Conservation (phyloP, 495 filamentous ascomycete genomes). For the Xeromyces bisporus region DNA sequence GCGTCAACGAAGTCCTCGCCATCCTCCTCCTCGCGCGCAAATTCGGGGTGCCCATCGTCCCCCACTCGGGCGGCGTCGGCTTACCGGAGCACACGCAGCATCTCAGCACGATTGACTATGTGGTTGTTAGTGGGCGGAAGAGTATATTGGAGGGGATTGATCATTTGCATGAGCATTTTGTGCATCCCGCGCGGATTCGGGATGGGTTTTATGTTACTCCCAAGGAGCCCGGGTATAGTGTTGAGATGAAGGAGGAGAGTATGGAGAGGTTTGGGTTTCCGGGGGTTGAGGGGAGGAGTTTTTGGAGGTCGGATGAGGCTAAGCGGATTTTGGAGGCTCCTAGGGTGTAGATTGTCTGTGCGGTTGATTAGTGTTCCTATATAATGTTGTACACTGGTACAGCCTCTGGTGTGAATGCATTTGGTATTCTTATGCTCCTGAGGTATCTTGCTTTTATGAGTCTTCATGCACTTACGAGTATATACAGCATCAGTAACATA, state of each 20-base stretch:
- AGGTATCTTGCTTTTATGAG: too few relatives aligned
- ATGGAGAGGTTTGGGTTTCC: conserved; percentile 67
- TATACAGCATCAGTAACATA: too few relatives aligned
- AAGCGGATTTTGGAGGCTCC: conserved; percentile 44
- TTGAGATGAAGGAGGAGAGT: conserved; percentile 81
- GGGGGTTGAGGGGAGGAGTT: conserved; percentile 57
- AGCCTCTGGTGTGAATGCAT: too few relatives aligned
- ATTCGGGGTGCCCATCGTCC: conserved; percentile 65
- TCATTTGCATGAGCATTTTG: conserved; percentile 85
- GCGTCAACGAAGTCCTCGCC: conserved; percentile 82
- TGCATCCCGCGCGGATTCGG: conserved; percentile 60
- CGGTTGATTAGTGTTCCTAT: conserved; percentile 6
- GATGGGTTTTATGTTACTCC: conserved; percentile 84
- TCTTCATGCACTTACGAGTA: too few relatives aligned
- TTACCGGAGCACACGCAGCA: conserved; percentile 92
- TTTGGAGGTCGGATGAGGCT: conserved; percentile 64
- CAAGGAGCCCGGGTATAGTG: conserved; percentile 65
- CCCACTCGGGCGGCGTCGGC: conserved; percentile 78
- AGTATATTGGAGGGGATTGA: conserved; percentile 84
- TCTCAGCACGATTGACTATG: conserved; percentile 84
- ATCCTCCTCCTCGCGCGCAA: conserved; percentile 87
- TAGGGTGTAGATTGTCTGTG: conserved; percentile 15
- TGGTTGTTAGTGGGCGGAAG: conserved; percentile 66
- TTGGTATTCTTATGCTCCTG: too few relatives aligned
- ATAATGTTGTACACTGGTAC: conserved; percentile 2